Conservation (phyloP, 73 alveolate species). For the Stentor coeruleus region DNA sequence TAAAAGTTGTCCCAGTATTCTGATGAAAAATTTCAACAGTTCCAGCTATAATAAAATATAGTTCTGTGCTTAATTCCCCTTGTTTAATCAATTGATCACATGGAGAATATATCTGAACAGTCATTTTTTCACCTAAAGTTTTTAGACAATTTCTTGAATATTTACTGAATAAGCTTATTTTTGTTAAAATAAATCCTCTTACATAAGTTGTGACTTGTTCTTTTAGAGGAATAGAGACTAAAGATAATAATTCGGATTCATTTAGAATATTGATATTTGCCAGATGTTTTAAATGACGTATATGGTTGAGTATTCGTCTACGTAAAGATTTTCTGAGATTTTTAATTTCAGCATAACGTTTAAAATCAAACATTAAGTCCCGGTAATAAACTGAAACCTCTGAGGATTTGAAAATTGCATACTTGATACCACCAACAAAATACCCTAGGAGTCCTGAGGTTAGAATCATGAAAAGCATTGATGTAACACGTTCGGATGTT, state of each 20-base stretch:
- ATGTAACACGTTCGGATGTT: slow-evolving; percentile 37
- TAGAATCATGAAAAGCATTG: slow-evolving; percentile 50
- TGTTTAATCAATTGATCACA: slow-evolving; percentile 50
- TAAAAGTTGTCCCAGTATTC: slow-evolving; percentile 34
- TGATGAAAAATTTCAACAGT: slow-evolving; percentile 41
- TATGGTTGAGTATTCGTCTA: slow-evolving; percentile 42
- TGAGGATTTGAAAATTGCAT: slow-evolving; percentile 31
- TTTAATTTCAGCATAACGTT: slow-evolving; percentile 39
- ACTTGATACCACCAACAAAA: slow-evolving; percentile 59
- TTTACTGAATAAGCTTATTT: not conserved
- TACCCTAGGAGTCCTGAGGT: slow-evolving; percentile 78
- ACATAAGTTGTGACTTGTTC: not conserved
- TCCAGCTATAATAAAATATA: slow-evolving; percentile 48
- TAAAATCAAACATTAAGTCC: slow-evolving; percentile 34
- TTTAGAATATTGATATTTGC: slow-evolving; percentile 16
- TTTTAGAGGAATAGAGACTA: slow-evolving; percentile 6
- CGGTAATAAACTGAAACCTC: slow-evolving; percentile 17
- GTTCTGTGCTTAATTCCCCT: slow-evolving; percentile 38
- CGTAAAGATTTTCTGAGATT: slow-evolving; percentile 42
- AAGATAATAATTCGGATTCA: slow-evolving; percentile 18
- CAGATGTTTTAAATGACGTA: slow-evolving; percentile 38
- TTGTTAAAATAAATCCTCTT: slow-evolving; percentile 4
- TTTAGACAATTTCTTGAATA: not conserved
- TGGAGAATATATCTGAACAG: slow-evolving; percentile 32
- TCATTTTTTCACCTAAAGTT: not conserved